Percentiles rank a stretch among this genome's conserved stretches.
Evolutionary conservation across 441 rosid genomes (phyloP).

Genomic region (Mallotus repandus): DNA sequence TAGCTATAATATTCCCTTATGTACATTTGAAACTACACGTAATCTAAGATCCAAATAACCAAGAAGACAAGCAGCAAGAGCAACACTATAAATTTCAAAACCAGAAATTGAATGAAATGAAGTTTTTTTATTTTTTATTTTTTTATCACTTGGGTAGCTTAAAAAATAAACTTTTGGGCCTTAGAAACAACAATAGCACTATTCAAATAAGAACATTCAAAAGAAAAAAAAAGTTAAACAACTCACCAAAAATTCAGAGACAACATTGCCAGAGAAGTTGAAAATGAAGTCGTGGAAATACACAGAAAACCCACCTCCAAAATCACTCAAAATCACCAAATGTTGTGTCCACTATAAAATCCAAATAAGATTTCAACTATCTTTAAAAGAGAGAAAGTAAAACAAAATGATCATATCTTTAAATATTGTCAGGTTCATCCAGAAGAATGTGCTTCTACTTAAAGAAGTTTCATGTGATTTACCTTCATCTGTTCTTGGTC

Average conservation of each 20-base stretch:
- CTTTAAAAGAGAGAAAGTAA: neutral
- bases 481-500: slow-evolving; percentile 85
- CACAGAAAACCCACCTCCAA: slow-evolving; percentile 30
- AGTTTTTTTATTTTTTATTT: neutral
- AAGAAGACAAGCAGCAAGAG: neutral
- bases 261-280: slow-evolving; percentile 42
- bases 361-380: slow-evolving; percentile 25
- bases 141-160: neutral
- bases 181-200: neutral
- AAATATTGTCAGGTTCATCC: too few species aligned
- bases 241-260: slow-evolving; percentile 44
- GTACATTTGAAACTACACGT: neutral
- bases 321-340: slow-evolving; percentile 48
- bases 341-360: slow-evolving; percentile 79
- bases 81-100: neutral
- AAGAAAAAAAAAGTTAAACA: slow-evolving; percentile 10
- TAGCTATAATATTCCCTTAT: neutral
- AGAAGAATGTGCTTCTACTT: neutral
- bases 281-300: slow-evolving; percentile 22
- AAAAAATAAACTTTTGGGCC: neutral
- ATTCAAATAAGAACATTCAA: neutral
- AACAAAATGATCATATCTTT: neutral
- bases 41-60: neutral
- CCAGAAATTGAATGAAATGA: slow-evolving; percentile 5
- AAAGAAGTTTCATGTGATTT: neutral